phyloP scores from a whole-genome alignment of 305 asterid species.

The Solanum hybrid region DNA sequence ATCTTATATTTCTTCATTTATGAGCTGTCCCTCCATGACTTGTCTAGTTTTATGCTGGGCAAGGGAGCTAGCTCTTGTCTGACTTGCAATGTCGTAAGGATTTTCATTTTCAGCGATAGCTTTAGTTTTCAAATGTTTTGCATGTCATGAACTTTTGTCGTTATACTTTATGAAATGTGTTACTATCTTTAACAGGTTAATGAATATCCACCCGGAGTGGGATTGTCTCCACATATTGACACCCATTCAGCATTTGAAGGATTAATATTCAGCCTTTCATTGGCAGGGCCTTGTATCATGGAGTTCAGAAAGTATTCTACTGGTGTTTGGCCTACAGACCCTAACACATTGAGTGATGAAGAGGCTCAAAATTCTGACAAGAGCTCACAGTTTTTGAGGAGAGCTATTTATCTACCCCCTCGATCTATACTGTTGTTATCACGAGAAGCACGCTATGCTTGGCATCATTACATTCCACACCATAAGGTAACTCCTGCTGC shows the following conservation, averaged over 20 bases:
- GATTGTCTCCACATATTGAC: constrained; percentile 94
- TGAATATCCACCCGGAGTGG: constrained; percentile 92
- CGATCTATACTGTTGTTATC: constrained; percentile 76
- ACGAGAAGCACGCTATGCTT: constrained; percentile 87
- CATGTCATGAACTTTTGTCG: not conserved
- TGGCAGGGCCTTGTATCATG: constrained; percentile 95
- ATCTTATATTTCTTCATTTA: not conserved
- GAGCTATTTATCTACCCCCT: constrained; percentile 86
- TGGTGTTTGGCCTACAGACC: constrained; percentile 42
- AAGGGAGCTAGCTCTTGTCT: not conserved
- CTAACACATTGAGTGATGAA: constrained; percentile 24
- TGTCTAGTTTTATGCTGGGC: not conserved
- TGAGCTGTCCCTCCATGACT: constrained; percentile 1
- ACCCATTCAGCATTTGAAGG: constrained; percentile 97
- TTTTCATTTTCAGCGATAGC: not conserved
- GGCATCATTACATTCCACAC: constrained; percentile 99
- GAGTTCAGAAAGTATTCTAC: constrained; percentile 78
- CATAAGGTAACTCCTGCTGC: constrained; percentile 54
- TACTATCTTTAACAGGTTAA: constrained; percentile 51
- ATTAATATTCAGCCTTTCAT: constrained; percentile 82
- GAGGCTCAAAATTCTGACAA: constrained; percentile 26
- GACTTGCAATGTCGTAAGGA: not conserved
- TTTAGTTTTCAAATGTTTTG: not conserved
- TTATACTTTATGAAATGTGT: not conserved
- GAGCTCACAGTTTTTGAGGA: constrained; percentile 35